Percentiles rank a stretch among this genome's conserved stretches.
Conservation (phyloP, 768 basidiomycete genomes). For the Leccinellum luteum region DNA sequence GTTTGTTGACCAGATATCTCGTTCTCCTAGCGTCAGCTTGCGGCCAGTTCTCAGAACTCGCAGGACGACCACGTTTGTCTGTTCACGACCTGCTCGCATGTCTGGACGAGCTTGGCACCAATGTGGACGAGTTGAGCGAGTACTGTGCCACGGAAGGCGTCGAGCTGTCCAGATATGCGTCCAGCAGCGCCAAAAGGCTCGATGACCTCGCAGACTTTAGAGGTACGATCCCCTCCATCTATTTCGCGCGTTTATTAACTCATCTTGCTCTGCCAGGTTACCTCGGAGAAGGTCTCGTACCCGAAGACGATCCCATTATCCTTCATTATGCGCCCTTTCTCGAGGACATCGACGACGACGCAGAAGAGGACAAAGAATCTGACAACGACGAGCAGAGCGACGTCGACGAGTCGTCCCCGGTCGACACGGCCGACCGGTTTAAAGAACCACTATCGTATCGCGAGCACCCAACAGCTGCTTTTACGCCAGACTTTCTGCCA, state of each 20-base stretch:
- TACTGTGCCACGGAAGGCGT: constrained; percentile 64
- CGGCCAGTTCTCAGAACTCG: constrained; percentile 71
- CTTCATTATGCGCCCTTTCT: constrained; percentile 45
- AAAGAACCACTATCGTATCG: constrained; percentile 28
- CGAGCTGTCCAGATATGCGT: constrained; percentile 67
- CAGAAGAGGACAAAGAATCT: constrained; percentile 31
- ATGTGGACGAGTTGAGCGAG: constrained; percentile 64
- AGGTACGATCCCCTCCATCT: constrained; percentile 45
- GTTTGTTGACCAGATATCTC: constrained; percentile 74
- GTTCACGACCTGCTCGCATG: constrained; percentile 61
- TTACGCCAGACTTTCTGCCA: constrained; percentile 34
- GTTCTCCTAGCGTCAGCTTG: constrained; percentile 62
- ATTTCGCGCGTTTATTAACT: not conserved
- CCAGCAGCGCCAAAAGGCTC: constrained; percentile 58
- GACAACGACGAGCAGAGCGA: constrained; percentile 29
- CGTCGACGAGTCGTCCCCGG: not conserved
- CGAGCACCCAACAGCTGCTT: constrained; percentile 31
- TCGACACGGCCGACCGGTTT: constrained; percentile 15
- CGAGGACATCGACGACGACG: constrained; percentile 18
- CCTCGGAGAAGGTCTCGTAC: constrained; percentile 56
- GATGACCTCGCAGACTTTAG: constrained; percentile 75
- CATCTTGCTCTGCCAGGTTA: constrained; percentile 47
- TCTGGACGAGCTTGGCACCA: constrained; percentile 73
- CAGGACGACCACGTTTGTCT: constrained; percentile 60
- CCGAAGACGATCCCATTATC: constrained; percentile 53